Conservation (phyloP, 2,329 filamentous ascomycete genomes). For the Pyricularia grisea region DNA sequence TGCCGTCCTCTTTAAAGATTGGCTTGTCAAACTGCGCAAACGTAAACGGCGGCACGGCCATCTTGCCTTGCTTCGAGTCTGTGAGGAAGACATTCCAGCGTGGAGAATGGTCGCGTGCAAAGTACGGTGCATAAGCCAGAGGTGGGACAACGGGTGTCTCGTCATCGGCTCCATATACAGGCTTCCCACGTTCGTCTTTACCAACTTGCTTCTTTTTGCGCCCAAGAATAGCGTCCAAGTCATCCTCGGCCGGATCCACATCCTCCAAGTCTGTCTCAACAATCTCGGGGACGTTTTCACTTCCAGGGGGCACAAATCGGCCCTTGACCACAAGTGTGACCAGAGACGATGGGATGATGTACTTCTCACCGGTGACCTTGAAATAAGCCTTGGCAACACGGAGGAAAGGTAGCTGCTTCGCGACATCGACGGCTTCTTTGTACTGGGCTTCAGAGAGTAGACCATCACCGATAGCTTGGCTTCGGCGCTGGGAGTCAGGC, state of each 20-base stretch:
- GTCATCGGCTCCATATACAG: conserved; percentile 38
- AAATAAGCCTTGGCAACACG: conserved; percentile 91
- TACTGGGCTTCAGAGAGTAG: conserved; percentile 73
- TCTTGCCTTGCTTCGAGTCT: conserved; percentile 88
- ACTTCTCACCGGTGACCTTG: conserved; percentile 92
- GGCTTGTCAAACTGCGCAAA: conserved; percentile 89
- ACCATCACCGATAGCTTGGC: conserved; percentile 58
- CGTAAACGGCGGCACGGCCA: conserved; percentile 93
- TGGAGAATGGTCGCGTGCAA: conserved; percentile 79
- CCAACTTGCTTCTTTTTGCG: conserved; percentile 50
- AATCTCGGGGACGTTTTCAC: conserved; percentile 62
- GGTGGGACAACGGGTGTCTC: conserved; percentile 66
- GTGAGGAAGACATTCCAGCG: conserved; percentile 92
- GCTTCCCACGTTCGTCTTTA: conserved; percentile 51
- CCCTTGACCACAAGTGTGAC: conserved; percentile 94
- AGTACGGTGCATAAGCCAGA: conserved; percentile 84
- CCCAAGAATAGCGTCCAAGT: conserved; percentile 75
- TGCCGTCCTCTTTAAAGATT: conserved; percentile 62
- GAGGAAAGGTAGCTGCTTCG: conserved; percentile 74
- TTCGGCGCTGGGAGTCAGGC: conserved; percentile 63
- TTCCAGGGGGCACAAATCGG: conserved; percentile 83
- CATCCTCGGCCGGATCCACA: conserved; percentile 84
- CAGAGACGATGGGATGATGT: conserved; percentile 83
- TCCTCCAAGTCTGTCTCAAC: conserved; percentile 78
- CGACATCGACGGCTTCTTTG: conserved; percentile 62